Evolutionary conservation across 441 rosid species (phyloP), one percentile per base, ranked within the genome.

Genomic region (Gossypium trilobum): DNA sequence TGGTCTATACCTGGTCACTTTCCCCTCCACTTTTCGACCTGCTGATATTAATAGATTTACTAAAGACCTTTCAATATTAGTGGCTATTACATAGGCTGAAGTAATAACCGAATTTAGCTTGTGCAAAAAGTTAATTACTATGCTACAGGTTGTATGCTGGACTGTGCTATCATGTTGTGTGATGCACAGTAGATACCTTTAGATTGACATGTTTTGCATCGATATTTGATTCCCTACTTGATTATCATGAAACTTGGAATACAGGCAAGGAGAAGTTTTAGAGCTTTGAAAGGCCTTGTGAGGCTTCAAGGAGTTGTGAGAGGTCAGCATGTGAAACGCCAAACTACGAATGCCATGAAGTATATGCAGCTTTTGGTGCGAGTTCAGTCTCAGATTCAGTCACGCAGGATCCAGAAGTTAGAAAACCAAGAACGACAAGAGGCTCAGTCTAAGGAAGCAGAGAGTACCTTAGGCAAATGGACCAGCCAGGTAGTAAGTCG

Each of bases 251-350:
- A 68, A 58, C 46, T 73, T 73, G 1, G 75, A 46, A 56, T 79
- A 74, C 79, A 95, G 99, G 95, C 91, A 52, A 89, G 99, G 68
- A 89, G 81, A 82, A 95, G 95, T 84, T 92, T 87, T 68, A 88
- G 87, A 80, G 96, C 97, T 78, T 78, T 92, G 72, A 95, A 87
- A 84, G 96, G 99, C 39, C 83, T 95, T 63, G 90, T 88, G 80
- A 88, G 99, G 82, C 99, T 95, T 78, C 99, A 92, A 80, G 93
- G 92, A 68, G 96, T 92, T 3, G 84, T 95, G 56, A 82, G 88
- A 81, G 99, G 99, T 67, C 88, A 87, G 67, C 87, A 84, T 22
- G 99, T 86, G 74, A 95, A 85, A 86, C 87, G 97, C 44, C 99
- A 92, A 79, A 95, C 97, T 0, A 61, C 55, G 68, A 92, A 84